Evolutionary conservation across 768 basidiomycete genomes (phyloP).

Genomic region (Lactifluus volemus): DNA sequence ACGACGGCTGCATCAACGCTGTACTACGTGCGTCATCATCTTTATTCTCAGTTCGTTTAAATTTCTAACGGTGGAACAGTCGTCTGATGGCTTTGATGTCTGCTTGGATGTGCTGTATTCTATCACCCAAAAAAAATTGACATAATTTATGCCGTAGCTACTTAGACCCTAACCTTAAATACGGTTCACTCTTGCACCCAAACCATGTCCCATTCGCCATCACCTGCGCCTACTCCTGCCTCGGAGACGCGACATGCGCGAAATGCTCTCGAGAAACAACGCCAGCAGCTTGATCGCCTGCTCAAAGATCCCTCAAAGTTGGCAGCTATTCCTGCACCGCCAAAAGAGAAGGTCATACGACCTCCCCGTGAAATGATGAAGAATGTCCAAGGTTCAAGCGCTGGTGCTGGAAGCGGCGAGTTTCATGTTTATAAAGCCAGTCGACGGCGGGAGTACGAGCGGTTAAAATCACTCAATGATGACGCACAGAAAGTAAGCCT

Average conservation of each 20-base stretch:
- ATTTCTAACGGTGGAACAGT: constrained; percentile 1
- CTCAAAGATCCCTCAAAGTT: constrained; percentile 85
- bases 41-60: neutral
- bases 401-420: constrained; percentile 94
- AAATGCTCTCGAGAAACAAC: constrained; percentile 44
- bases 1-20: constrained; percentile 94
- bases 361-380: constrained; percentile 96
- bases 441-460: constrained; percentile 89
- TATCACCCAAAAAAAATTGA: neutral
- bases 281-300: constrained; percentile 71
- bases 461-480: constrained; percentile 87
- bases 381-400: constrained; percentile 96
- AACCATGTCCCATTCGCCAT: constrained; percentile 23
- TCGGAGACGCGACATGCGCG: constrained; percentile 35
- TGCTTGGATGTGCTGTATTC: neutral
- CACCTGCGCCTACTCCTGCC: constrained; percentile 22
- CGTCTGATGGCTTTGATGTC: neutral
- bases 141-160: neutral
- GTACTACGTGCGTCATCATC: constrained; percentile 61
- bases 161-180: constrained; percentile 13
- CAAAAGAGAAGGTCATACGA: constrained; percentile 74
- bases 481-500: constrained; percentile 57
- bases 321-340: constrained; percentile 68
- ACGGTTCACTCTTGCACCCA: neutral
- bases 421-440: constrained; percentile 99